Conservation (phyloP, 257 asterid genomes). For the Petrea volubilis region DNA sequence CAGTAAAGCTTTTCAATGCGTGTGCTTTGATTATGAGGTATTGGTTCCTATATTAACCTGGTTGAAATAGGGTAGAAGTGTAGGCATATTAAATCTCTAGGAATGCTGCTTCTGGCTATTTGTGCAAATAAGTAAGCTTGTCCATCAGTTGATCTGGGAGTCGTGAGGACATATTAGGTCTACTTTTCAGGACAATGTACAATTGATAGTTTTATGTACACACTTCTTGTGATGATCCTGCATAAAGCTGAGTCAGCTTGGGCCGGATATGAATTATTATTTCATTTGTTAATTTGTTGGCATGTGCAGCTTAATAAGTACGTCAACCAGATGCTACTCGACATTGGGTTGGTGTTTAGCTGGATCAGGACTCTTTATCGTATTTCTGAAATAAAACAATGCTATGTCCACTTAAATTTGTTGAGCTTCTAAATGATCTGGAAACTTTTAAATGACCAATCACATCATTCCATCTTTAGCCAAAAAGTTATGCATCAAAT, state of each 20-base stretch:
- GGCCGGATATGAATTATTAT: not conserved
- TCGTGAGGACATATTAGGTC: not conserved
- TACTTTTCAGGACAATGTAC: not conserved
- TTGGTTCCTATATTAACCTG: not conserved
- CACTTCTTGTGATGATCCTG: not conserved
- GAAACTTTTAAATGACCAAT: not conserved
- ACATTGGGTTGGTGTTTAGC: not conserved
- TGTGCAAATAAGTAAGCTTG: not conserved
- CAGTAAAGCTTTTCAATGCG: no score
- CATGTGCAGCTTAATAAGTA: not conserved
- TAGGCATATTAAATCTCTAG: constrained; percentile 11
- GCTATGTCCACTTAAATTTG: not conserved
- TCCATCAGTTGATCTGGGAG: not conserved
- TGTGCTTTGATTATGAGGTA: no score
- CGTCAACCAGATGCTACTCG: not conserved
- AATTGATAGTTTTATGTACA: not conserved
- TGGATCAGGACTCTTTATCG: not conserved
- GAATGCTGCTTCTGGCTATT: not conserved
- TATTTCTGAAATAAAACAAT: not conserved
- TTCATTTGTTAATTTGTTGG: constrained; percentile 1
- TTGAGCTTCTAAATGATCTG: not conserved
- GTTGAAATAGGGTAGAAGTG: not conserved
- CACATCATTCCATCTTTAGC: not conserved
- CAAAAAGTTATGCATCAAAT: not conserved
- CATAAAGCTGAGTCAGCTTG: constrained; percentile 3